Percentiles rank a stretch among this genome's conserved stretches.
Evolutionary conservation across 2,329 filamentous ascomycete genomes (phyloP).

Genomic region (Diplodia scrobiculata): DNA sequence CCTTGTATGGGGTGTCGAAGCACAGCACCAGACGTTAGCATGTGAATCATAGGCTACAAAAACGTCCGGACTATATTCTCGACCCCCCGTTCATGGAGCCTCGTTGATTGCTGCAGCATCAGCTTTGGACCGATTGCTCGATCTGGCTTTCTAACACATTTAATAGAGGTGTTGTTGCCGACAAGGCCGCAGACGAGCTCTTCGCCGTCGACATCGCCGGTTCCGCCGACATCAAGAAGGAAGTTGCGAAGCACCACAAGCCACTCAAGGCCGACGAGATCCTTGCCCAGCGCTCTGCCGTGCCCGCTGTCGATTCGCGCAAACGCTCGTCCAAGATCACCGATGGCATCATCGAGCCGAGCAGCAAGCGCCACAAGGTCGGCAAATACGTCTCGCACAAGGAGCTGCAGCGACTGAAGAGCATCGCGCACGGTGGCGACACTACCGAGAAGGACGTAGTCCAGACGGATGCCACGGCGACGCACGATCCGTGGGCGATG

Average conservation of each 20-base stretch:
- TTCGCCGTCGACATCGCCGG: slow-evolving; percentile 81
- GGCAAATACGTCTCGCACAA: slow-evolving; percentile 72
- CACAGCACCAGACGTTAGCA: not conserved
- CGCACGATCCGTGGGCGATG: slow-evolving; percentile 78
- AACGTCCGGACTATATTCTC: not conserved
- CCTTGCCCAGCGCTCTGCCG: slow-evolving; percentile 76
- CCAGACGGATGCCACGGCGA: slow-evolving; percentile 59
- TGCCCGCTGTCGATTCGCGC: slow-evolving; percentile 74
- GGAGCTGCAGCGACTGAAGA: slow-evolving; percentile 75
- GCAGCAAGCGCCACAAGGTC: slow-evolving; percentile 72
- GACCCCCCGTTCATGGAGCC: not conserved
- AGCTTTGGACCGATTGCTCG: not conserved
- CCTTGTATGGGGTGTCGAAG: not conserved
- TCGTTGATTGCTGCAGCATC: not conserved
- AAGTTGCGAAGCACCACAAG: slow-evolving; percentile 70
- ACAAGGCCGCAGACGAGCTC: slow-evolving; percentile 79
- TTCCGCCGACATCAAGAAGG: slow-evolving; percentile 66
- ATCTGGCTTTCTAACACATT: slow-evolving; percentile 31
- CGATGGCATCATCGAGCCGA: slow-evolving; percentile 68
- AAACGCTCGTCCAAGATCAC: slow-evolving; percentile 75
- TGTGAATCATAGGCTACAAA: not conserved
- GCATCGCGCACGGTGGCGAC: slow-evolving; percentile 72
- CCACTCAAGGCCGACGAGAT: slow-evolving; percentile 89
- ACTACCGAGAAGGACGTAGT: slow-evolving; percentile 53
- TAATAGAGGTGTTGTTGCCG: slow-evolving; percentile 76